Evolutionary conservation across 164 flowering plant species (phyloP).

Genomic region (Sextonia rubra): DNA sequence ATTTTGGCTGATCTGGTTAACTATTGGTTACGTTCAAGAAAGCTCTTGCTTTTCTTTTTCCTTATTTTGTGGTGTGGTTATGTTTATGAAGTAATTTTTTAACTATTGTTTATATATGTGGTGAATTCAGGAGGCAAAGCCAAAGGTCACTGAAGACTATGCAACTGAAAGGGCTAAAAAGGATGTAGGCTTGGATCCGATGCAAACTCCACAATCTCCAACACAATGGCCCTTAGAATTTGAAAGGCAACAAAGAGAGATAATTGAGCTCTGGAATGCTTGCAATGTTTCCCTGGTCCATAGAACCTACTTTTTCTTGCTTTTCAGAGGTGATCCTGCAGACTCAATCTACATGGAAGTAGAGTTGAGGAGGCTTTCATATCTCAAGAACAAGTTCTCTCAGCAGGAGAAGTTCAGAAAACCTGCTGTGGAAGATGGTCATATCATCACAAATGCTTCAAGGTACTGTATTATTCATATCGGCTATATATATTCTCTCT

Average conservation of each 20-base stretch:
- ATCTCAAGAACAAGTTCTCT: conserved; percentile 45
- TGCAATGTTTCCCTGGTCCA: conserved; percentile 80
- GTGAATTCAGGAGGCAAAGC: conserved; percentile 33
- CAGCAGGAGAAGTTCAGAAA: conserved; percentile 24
- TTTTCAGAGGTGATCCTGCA: conserved; percentile 82
- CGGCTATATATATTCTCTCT: not conserved
- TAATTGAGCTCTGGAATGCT: conserved; percentile 72
- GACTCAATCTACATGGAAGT: conserved; percentile 87
- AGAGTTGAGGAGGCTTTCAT: conserved; percentile 71
- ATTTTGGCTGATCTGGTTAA: not conserved
- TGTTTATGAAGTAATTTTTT: too few relatives aligned
- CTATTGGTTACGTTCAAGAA: not conserved
- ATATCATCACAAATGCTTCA: conserved; percentile 33
- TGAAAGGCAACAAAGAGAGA: conserved; percentile 50
- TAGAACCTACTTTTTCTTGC: conserved; percentile 77
- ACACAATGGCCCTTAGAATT: conserved; percentile 47
- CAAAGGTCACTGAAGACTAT: conserved; percentile 13
- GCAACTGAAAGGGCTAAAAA: conserved; percentile 26
- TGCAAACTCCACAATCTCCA: conserved; percentile 33
- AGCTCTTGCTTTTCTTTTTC: not conserved
- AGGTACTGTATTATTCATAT: conserved; percentile 39
- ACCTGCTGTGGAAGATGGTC: conserved; percentile 23
- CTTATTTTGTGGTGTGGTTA: not conserved
- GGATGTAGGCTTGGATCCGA: conserved; percentile 51
- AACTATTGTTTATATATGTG: not conserved